These are phyloP conservation scores for Geosmithia putterillii DNA, from an alignment of 2,329 filamentous ascomycete species.

Conservation along the genomic window DNA sequence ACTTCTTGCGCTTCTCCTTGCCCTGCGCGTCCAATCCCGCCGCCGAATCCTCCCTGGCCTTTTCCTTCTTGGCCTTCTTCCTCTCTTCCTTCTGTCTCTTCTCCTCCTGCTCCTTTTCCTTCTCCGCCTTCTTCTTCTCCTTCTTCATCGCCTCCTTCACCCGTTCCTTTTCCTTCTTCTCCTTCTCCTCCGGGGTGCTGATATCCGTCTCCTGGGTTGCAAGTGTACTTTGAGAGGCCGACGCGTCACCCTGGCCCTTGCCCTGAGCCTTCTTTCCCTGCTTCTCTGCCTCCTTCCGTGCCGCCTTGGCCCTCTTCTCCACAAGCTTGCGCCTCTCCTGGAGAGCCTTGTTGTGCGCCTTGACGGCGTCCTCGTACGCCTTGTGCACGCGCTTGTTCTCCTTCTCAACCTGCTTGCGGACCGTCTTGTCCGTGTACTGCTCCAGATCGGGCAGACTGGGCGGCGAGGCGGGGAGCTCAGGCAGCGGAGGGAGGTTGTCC, in stretches of 20 bases:
- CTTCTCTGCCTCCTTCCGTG: constrained; percentile 26
- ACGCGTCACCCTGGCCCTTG: too few species aligned
- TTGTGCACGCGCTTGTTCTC: constrained; percentile 52
- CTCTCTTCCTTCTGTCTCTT: constrained; percentile 2
- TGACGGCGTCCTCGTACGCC: constrained; percentile 52
- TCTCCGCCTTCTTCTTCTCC: constrained; percentile 1
- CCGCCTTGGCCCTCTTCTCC: constrained; percentile 37
- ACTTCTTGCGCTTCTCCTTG: constrained; percentile 38
- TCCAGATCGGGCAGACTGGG: constrained; percentile 37
- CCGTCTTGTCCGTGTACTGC: constrained; percentile 48
- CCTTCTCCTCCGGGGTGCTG: constrained; percentile 14
- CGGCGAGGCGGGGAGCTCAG: constrained; percentile 32
- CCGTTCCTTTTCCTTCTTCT: constrained; percentile 12
- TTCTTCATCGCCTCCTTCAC: constrained; percentile 16
- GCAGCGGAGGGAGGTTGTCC: constrained; percentile 24
- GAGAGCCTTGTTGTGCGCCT: constrained; percentile 52
- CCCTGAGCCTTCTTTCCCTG: constrained; percentile 24
- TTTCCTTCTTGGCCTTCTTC: constrained; percentile 9
- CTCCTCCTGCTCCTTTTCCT: constrained; percentile 6
- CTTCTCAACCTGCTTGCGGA: constrained; percentile 56
- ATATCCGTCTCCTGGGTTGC: too few species aligned
- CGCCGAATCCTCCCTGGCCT: constrained; percentile 6
- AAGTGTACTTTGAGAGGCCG: too few species aligned
- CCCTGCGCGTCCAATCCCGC: constrained; percentile 1
- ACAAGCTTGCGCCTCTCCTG: constrained; percentile 49